A percentile compares a stretch with the other conserved stretches of the same genome.
phyloP scores from a whole-genome alignment of 495 filamentous ascomycete species.

The Hyaloscypha hepaticicola region DNA sequence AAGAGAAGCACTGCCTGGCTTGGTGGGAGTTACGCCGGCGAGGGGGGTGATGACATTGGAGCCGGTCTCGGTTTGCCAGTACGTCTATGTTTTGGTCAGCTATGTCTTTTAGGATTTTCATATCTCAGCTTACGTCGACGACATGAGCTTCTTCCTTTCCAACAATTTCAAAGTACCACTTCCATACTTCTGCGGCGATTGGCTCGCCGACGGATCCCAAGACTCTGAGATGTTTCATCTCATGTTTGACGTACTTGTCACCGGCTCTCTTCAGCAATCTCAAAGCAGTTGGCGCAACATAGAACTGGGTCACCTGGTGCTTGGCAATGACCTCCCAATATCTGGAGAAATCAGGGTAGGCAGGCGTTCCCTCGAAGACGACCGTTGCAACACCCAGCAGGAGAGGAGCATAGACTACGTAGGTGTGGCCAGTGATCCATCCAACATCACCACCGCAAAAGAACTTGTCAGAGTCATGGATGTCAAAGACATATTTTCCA shows the following conservation, averaged over 20 bases:
- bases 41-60: slow-evolving; percentile 86
- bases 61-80: slow-evolving; percentile 99
- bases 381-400: slow-evolving; percentile 91
- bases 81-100: slow-evolving; percentile 64
- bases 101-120: neutral
- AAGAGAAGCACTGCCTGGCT: slow-evolving; percentile 73
- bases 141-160: slow-evolving; percentile 92
- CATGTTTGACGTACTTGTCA: slow-evolving; percentile 81
- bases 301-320: slow-evolving; percentile 96
- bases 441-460: slow-evolving; percentile 99
- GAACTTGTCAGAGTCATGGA: slow-evolving; percentile 88
- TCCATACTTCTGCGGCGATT: slow-evolving; percentile 98
- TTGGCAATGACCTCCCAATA: slow-evolving; percentile 99
- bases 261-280: slow-evolving; percentile 92
- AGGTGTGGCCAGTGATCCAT: slow-evolving; percentile 99
- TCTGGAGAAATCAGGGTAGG: slow-evolving; percentile 95
- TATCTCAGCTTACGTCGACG: slow-evolving; percentile 72
- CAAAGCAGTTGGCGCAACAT: slow-evolving; percentile 94
- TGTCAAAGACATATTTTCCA: slow-evolving; percentile 98
- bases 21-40: slow-evolving; percentile 73
- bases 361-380: slow-evolving; percentile 98
- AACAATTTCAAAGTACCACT: slow-evolving; percentile 98
- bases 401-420: slow-evolving; percentile 95
- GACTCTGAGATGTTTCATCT: slow-evolving; percentile 87
- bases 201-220: slow-evolving; percentile 98